Conservation (phyloP, 2,329 filamentous ascomycete species). For the Scytalidium lignicola region DNA sequence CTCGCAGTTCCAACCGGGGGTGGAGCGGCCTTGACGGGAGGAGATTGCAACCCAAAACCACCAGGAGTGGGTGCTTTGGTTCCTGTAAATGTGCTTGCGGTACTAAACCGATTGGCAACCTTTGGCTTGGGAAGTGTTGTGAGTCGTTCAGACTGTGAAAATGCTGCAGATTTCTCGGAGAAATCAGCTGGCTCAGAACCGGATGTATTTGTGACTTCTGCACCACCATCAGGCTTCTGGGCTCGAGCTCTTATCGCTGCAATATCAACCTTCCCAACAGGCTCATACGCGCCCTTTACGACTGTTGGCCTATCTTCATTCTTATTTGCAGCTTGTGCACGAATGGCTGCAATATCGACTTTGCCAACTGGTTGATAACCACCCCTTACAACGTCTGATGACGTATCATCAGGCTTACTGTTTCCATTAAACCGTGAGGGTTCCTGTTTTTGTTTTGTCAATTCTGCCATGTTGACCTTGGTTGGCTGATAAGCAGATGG, state of each 20-base stretch:
- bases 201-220: slow-evolving; percentile 31
- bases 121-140: slow-evolving; percentile 91
- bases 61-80: slow-evolving; percentile 84
- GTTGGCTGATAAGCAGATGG: slow-evolving; percentile 89
- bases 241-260: slow-evolving; percentile 83
- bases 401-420: slow-evolving; percentile 38
- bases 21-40: slow-evolving; percentile 47
- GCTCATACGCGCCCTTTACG: slow-evolving; percentile 92
- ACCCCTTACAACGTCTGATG: slow-evolving; percentile 67
- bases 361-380: slow-evolving; percentile 93
- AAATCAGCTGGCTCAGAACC: slow-evolving; percentile 52
- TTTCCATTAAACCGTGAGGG: slow-evolving; percentile 55
- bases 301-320: slow-evolving; percentile 75
- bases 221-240: slow-evolving; percentile 51
- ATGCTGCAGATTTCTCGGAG: slow-evolving; percentile 71
- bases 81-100: slow-evolving; percentile 67
- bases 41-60: slow-evolving; percentile 58
- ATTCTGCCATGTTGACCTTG: slow-evolving; percentile 86
- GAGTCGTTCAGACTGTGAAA: slow-evolving; percentile 71
- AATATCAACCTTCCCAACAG: slow-evolving; percentile 95
- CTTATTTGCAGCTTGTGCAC: slow-evolving; percentile 63
- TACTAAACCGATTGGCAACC: slow-evolving; percentile 82
- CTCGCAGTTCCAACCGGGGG: slow-evolving; percentile 73
- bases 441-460: slow-evolving; percentile 68
- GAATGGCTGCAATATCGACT: slow-evolving; percentile 91